phyloP scores from a whole-genome alignment of 768 basidiomycete species.

The Mycena pura region DNA sequence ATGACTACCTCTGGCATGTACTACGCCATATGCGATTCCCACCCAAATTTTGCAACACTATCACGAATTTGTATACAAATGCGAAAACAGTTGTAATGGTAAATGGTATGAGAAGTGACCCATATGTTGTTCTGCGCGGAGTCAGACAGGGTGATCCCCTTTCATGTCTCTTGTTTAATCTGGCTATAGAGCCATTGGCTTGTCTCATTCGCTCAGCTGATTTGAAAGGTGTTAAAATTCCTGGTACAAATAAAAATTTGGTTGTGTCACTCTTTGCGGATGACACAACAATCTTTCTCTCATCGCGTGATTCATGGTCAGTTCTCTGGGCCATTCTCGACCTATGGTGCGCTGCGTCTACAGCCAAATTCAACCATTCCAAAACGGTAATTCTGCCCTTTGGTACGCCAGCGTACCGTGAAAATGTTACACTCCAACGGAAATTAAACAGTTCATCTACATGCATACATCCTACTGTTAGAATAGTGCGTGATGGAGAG shows the following conservation, averaged over 20 bases:
- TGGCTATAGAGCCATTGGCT: constrained; percentile 49
- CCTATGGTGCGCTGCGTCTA: constrained; percentile 46
- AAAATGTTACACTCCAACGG: constrained; percentile 5
- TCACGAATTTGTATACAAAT: constrained; percentile 26
- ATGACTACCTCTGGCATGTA: constrained; percentile 19
- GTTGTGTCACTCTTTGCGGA: constrained; percentile 48
- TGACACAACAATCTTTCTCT: constrained; percentile 47
- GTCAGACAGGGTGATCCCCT: constrained; percentile 44
- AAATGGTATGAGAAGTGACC: constrained; percentile 22
- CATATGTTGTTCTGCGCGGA: constrained; percentile 21
- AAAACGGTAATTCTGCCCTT: constrained; percentile 51
- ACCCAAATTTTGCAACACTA: constrained; percentile 15
- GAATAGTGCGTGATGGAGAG: constrained; percentile 1
- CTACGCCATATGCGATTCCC: constrained; percentile 15
- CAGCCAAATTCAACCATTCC: constrained; percentile 46
- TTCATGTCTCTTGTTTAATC: constrained; percentile 46
- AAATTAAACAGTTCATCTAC: background rate
- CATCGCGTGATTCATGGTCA: constrained; percentile 33
- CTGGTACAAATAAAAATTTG: constrained; percentile 26
- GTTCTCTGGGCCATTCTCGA: constrained; percentile 36
- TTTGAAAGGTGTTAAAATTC: constrained; percentile 34
- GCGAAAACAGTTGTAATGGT: constrained; percentile 14
- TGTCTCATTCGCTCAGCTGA: constrained; percentile 34
- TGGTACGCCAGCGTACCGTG: constrained; percentile 29
- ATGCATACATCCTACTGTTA: background rate